Evolutionary conservation across 345 rosid genomes (phyloP).

Genomic region (Firmiana major): DNA sequence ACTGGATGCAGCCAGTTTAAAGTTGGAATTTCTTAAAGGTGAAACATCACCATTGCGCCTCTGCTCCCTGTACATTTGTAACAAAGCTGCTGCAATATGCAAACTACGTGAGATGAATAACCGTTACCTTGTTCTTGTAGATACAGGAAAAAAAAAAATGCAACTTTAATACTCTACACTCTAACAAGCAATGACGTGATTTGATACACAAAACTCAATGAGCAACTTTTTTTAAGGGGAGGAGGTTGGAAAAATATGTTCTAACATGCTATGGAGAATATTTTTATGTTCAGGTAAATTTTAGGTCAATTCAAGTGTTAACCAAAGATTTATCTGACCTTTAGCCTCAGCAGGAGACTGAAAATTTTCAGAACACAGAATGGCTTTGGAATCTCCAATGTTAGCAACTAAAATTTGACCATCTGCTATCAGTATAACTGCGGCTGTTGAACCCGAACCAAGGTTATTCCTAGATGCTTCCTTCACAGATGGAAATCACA

Average conservation of each 20-base stretch:
- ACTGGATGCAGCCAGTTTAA: constrained; percentile 37
- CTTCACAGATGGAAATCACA: constrained; percentile 32
- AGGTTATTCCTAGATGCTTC: constrained; percentile 66
- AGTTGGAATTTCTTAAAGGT: constrained; percentile 37
- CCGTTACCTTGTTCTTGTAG: background rate
- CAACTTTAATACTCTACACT: background rate
- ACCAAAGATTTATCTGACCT: constrained; percentile 45
- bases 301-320: background rate
- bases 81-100: constrained; percentile 60
- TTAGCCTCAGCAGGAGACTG: constrained; percentile 75
- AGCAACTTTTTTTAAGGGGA: background rate
- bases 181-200: constrained; percentile 7
- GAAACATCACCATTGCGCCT: constrained; percentile 50
- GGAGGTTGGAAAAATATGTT: background rate
- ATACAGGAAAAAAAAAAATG: background rate
- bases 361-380: constrained; percentile 80
- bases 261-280: background rate
- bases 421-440: constrained; percentile 71
- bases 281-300: background rate
- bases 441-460: constrained; percentile 80
- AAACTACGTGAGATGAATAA: constrained; percentile 13
- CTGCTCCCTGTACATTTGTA: constrained; percentile 64
- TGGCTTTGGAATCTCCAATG: constrained; percentile 91
- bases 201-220: background rate
- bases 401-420: constrained; percentile 81